Evolutionary conservation across 2,329 filamentous ascomycete genomes (phyloP), one percentile per base, ranked within the genome.

Genomic region (Berkeleyomyces rouxiae): DNA sequence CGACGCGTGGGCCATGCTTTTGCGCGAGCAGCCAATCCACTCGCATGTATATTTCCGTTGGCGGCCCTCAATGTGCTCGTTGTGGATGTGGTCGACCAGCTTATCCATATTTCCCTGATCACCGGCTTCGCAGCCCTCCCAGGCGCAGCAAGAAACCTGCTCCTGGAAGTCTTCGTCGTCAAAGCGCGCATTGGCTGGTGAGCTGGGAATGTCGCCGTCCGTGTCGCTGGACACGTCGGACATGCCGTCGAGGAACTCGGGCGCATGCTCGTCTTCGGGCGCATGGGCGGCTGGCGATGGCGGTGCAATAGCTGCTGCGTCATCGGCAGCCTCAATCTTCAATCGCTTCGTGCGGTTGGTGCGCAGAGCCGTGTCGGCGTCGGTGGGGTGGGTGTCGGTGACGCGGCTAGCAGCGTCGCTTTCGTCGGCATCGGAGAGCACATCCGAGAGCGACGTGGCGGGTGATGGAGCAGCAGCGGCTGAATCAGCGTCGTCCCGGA

Each of bases 21-120:
- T 97, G 66, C 91, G 78, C 61, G 79, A 81, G 72, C 93, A 99
- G 67, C 92, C 92, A 65, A 82, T 83, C 93, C 93, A 99, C 74
- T 97, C 92, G 74, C 93, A 99, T n/a, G 89, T 90, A 72, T 97
- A 97, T 73, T 93, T 96, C 75, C 95, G 96, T 75, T 93, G 88
- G 62, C 91, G 83, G 65, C 85, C 89, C 70, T 93, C 90, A 70
- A 97, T 96, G 74, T 99, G 93, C 64, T 92, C 89, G 70, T 90
- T 87, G 74, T 97, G 92, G 65, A 93, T 88, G 70, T 93, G 88
- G 68, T 88, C 82, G 49, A 93, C 88, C 51, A 93, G 74, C 66
- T 78, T 82, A 73, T 93, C 88, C 88, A 92, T 92, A 70, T 91
- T 87, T 13, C 82, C 79, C 67, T 88, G 74, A 69, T 91, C 87